Evolutionary conservation across 1,284 basidiomycete genomes (phyloP), one percentile per base, ranked within the genome.

Genomic region (Microbotryomycetes sp.): DNA sequence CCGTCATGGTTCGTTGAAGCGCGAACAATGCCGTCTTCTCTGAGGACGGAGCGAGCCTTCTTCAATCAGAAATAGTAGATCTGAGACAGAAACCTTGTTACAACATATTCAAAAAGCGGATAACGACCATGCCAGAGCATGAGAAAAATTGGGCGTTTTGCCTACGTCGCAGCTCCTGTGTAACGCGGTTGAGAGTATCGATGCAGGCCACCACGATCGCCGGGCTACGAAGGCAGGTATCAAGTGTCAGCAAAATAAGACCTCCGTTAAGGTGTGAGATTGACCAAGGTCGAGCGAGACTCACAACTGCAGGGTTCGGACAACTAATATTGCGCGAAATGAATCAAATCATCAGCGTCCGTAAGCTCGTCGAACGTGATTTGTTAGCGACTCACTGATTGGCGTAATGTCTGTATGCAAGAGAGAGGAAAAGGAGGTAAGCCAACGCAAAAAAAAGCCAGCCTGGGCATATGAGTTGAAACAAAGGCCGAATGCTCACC

Each of bases 401-500:
- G 9, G 36, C 36, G 36, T 42, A 42, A 42, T 42, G 36, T 47
- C 15, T 29, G 31, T 29, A 52, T 23, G 31, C 36, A 54, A 5
- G 22, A 6, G 19, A 14, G 19, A 31, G 19, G 47, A 12, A 4
- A 4, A 47, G 36, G 26, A 12, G 31, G 7, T 12, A 51, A 12
- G 5, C 4, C n/a, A 49, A 23, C 26, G 26, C 46, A 31, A 31
- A n/a, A 30, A 12, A 49, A 30, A 23, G 22, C 16, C 28, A 30
- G 26, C 52, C 58, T 52, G 23, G 23, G 23, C 19, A 28, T 12
- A 28, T 49, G 47, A 23, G 23, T 23, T 49, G 19, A n/a, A 23
- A 4, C 12, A 28, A 23, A 12, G 47, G 12, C 15, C 23, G 47
- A 19, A 16, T 49, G 47, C 50, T 30, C 7, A 16, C 50, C 92